Conservation (phyloP, 768 basidiomycete species). For the Amyloporia xantha region DNA sequence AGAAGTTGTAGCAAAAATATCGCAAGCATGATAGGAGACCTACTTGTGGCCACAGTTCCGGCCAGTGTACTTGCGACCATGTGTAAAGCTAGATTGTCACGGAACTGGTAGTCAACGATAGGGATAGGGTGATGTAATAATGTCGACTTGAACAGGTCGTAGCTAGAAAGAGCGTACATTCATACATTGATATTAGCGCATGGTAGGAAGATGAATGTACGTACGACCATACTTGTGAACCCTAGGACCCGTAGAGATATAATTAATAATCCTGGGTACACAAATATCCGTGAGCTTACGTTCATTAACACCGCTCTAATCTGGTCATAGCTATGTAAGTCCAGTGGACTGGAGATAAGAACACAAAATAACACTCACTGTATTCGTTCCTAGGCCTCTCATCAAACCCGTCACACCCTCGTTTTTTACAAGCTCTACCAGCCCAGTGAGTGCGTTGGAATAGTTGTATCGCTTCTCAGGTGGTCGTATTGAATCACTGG, state of each 20-base stretch:
- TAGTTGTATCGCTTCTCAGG: constrained; percentile 73
- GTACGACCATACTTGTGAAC: constrained; percentile 80
- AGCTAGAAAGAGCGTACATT: constrained; percentile 36
- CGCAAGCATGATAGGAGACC: constrained; percentile 18
- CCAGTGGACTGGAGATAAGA: neutral
- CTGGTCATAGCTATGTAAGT: constrained; percentile 23
- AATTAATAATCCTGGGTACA: neutral
- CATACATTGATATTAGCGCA: neutral
- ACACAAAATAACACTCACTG: constrained; percentile 37
- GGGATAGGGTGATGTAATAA: constrained; percentile 49
- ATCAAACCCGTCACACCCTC: constrained; percentile 67
- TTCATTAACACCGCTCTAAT: constrained; percentile 69
- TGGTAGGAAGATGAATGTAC: constrained; percentile 23
- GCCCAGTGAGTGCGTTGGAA: constrained; percentile 68
- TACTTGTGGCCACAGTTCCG: constrained; percentile 75
- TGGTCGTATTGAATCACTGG: constrained; percentile 73
- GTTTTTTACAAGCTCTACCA: constrained; percentile 54
- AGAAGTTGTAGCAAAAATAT: neutral
- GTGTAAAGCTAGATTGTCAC: constrained; percentile 63
- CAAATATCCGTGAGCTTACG: constrained; percentile 36
- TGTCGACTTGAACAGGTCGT: constrained; percentile 67
- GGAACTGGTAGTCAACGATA: constrained; percentile 50
- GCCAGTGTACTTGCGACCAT: constrained; percentile 60
- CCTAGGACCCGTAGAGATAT: constrained; percentile 35
- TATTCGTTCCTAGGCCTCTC: constrained; percentile 75